phyloP scores from a whole-genome alignment of 2,329 filamentous ascomycete genomes.

The Hymenotorrendiella dingleyae region DNA sequence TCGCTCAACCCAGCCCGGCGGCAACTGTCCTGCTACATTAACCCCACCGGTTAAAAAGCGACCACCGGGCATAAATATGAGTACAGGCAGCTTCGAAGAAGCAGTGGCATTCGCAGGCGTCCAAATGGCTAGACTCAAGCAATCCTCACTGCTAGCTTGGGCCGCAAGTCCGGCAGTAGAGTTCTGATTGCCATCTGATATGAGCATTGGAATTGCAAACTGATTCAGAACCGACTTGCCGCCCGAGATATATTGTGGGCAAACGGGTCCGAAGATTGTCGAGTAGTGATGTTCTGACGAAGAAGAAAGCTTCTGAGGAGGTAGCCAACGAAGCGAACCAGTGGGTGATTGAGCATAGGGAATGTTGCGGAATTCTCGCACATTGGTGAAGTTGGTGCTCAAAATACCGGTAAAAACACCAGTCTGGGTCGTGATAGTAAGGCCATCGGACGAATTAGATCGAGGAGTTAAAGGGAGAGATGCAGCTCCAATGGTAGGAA shows the following conservation, averaged over 20 bases:
- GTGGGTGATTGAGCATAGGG: conserved; percentile 48
- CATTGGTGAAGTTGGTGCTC: too few species aligned
- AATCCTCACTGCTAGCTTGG: conserved; percentile 21
- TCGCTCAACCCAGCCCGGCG: conserved; percentile 5
- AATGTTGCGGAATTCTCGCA: conserved; percentile 37
- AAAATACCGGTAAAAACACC: too few species aligned
- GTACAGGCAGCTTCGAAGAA: conserved; percentile 36
- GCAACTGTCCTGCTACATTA: conserved; percentile 7
- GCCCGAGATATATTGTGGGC: conserved; percentile 24
- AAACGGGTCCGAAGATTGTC: conserved; percentile 19
- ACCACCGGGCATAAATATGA: conserved; percentile 26
- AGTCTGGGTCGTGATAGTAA: too few species aligned
- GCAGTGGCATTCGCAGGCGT: conserved; percentile 30
- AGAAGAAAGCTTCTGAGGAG: conserved; percentile 13
- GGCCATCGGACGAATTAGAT: too few species aligned
- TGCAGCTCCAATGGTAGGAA: too few species aligned
- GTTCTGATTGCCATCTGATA: conserved; percentile 14
- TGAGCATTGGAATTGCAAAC: conserved; percentile 8
- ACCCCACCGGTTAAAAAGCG: conserved; percentile 11
- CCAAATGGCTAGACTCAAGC: conserved; percentile 24
- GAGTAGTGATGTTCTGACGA: conserved; percentile 16
- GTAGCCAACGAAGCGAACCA: conserved; percentile 36
- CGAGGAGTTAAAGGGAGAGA: too few species aligned
- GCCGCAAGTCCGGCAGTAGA: conserved; percentile 9
- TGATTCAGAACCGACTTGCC: conserved; percentile 29